Percentiles rank a stretch among this genome's conserved stretches.
Conservation (phyloP, 163 green algal genomes). For the Smithsoniella earleae region DNA sequence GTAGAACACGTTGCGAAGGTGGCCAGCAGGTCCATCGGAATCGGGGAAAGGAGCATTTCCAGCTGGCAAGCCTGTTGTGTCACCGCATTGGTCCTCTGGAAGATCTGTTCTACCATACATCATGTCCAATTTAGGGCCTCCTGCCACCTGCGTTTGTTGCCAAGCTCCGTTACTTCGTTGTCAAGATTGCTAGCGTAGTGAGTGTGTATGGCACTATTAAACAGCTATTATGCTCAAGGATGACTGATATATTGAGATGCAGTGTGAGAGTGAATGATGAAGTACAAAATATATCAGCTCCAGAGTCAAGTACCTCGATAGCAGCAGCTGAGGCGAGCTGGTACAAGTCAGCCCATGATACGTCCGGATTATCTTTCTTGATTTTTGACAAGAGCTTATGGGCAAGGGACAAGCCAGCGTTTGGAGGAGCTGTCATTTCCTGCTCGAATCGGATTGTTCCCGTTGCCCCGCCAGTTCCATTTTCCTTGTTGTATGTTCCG, state of each 20-base stretch:
- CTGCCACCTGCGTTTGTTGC: conserved; percentile 59
- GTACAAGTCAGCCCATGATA: conserved; percentile 79
- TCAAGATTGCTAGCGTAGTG: no score
- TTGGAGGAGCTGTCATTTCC: conserved; percentile 66
- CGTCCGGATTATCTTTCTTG: conserved; percentile 59
- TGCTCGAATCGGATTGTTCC: conserved; percentile 71
- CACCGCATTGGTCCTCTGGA: neutral
- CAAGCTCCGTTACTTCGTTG: no score
- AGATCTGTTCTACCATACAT: conserved; percentile 74
- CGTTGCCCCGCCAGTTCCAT: conserved; percentile 65
- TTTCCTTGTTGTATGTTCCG: conserved; percentile 72
- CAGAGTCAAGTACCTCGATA: conserved; percentile 71
- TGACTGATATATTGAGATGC: no score
- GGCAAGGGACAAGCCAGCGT: conserved; percentile 58
- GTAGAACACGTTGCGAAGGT: conserved; percentile 80
- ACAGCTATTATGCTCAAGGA: no score
- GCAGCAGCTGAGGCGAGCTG: conserved; percentile 62
- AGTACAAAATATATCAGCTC: no score
- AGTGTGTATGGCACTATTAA: no score
- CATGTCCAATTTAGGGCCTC: conserved; percentile 79
- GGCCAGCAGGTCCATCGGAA: conserved; percentile 36
- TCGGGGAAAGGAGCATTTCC: conserved; percentile 3
- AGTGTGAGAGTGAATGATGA: no score
- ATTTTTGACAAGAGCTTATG: conserved; percentile 60
- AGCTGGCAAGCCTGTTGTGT: conserved; percentile 8